phyloP scores from a whole-genome alignment of 192 early-diverging fungal species.

The Entomortierella lignicola region DNA sequence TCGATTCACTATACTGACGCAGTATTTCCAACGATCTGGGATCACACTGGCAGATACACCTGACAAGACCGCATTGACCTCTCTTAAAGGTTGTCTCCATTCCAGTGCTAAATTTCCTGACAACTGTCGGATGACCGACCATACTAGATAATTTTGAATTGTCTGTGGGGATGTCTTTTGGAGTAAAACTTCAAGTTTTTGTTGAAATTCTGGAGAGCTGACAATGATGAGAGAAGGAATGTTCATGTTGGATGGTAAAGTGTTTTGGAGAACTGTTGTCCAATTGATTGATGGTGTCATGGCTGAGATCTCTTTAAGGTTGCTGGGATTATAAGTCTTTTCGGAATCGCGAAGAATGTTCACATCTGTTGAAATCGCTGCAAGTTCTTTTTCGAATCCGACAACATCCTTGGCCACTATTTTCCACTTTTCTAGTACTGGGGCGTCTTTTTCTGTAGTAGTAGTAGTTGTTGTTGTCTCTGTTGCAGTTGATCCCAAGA shows the following conservation, averaged over 20 bases:
- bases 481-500: slow-evolving; percentile 18
- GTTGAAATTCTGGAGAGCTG: too few species aligned
- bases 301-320: too few species aligned
- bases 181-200: too few species aligned
- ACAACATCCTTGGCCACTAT: slow-evolving; percentile 56
- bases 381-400: slow-evolving; percentile 64
- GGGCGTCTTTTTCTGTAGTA: not conserved
- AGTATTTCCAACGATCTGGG: slow-evolving; percentile 60
- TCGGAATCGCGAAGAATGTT: too few species aligned
- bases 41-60: slow-evolving; percentile 56
- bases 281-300: too few species aligned
- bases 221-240: too few species aligned
- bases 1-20: slow-evolving; percentile 31
- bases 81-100: slow-evolving; percentile 52
- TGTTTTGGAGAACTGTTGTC: too few species aligned
- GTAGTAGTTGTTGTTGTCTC: not conserved
- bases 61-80: slow-evolving; percentile 36
- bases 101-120: slow-evolving; percentile 44
- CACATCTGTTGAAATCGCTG: slow-evolving; percentile 48
- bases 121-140: slow-evolving; percentile 55
- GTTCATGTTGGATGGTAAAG: too few species aligned
- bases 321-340: too few species aligned
- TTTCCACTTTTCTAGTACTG: slow-evolving; percentile 10
- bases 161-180: slow-evolving; percentile 34
- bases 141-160: slow-evolving; percentile 60